Percentiles rank a stretch among this genome's conserved stretches.
phyloP scores from a whole-genome alignment of 805 yeast species.

The Candida incommunis region DNA sequence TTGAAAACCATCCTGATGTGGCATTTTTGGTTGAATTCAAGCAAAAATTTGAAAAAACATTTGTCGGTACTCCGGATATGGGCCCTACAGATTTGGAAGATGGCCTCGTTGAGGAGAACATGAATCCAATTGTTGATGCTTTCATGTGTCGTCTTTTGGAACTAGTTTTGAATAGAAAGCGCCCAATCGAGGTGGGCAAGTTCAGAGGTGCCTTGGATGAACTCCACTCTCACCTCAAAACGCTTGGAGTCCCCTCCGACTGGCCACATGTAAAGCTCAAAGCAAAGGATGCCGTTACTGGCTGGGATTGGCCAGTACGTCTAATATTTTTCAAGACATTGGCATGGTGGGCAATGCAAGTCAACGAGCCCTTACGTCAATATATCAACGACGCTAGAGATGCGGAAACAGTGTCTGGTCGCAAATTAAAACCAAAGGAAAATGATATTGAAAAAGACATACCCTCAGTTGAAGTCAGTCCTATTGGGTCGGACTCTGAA shows the following conservation, averaged over 20 bases:
- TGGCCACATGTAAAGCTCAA: conserved; percentile 17
- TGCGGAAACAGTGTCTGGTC: not conserved
- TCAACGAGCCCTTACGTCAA: conserved; percentile 16
- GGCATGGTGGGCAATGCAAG: conserved; percentile 20
- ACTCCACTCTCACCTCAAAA: conserved; percentile 16
- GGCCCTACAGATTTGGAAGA: conserved; percentile 29
- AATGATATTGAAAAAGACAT: not conserved
- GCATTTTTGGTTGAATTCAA: conserved; percentile 16
- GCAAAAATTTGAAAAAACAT: conserved; percentile 12
- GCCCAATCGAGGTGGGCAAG: conserved; percentile 23
- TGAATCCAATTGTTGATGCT: conserved; percentile 16
- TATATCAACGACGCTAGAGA: not conserved
- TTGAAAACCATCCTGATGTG: conserved; percentile 13
- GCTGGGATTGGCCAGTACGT: conserved; percentile 20
- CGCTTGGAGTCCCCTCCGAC: conserved; percentile 16
- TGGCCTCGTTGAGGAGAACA: conserved; percentile 15
- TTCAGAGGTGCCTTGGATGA: conserved; percentile 26
- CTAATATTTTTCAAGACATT: conserved; percentile 20
- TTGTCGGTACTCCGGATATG: conserved; percentile 20
- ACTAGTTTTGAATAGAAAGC: conserved; percentile 26
- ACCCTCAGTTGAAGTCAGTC: not conserved
- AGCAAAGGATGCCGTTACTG: conserved; percentile 15
- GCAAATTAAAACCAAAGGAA: not conserved
- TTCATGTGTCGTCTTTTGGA: conserved; percentile 22
- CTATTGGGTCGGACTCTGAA: conserved; percentile 11